Evolutionary conservation across 2,329 filamentous ascomycete species (phyloP), one percentile per base, ranked within the genome.

Genomic region (Fusarium lyarnte): DNA sequence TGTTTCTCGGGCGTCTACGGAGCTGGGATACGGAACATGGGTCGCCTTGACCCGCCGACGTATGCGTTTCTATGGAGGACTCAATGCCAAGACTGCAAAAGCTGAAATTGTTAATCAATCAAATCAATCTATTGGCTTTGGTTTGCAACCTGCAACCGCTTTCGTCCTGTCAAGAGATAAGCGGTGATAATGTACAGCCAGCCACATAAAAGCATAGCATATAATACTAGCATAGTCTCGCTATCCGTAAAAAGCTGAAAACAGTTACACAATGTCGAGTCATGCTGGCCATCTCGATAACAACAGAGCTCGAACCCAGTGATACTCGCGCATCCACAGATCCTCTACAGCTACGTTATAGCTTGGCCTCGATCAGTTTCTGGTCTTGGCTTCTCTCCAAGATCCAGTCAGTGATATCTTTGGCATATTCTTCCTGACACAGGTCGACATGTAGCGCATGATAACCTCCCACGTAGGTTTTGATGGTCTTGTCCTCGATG

Each of bases 401-500:
- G 62, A 94, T 89, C 91, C 92, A 94, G 65, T 88, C 86, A 7
- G 83, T 86, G 9, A 93, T 84, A 78, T 94, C 90, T 59, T 85
- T 86, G 61, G 83, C 84, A 72, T 88, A 89, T 72, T 86, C 83
- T 63, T 87, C 84, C 77, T 84, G 86, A 63, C 84, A 86, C 13
- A 83, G 79, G 64, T 93, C 91, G 2, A 86, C 84, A 78, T 93
- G 91, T 72, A 93, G 80, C 83, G 93, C 92, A 82, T 98, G 95
- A 80, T 90, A 94, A 79, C 88, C 93, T 14, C 93, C 94, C 35
- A 93, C 89, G 79, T 96, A 97, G 25, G 85, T 82, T 84, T 89
- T 92, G 78, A 94, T 91, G 70, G 87, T 87, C 78, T 90, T 92
- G 80, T 97, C 94, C 74, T 87, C 83, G 11, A 92, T 81, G 31